These are phyloP conservation scores for Fusarium piperis DNA, from an alignment of 2,329 filamentous ascomycete species.

Conservation along the genomic window DNA sequence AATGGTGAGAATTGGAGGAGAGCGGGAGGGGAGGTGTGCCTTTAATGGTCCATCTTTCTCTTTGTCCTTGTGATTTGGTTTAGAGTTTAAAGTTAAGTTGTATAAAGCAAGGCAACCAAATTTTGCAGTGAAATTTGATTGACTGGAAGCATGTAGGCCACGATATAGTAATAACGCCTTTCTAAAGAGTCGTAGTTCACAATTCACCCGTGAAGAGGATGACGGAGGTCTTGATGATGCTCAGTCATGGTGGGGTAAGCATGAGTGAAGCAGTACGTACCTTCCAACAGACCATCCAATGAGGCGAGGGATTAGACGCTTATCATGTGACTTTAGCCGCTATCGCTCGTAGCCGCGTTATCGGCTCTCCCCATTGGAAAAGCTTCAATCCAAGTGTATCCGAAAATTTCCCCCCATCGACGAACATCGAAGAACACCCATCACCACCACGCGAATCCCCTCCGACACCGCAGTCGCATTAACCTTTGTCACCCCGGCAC, in stretches of 20 bases:
- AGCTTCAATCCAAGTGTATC: constrained; percentile 32
- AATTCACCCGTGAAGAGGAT: constrained; percentile 2
- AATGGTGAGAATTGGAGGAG: not conserved
- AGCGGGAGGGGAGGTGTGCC: not conserved
- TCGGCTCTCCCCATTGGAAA: not conserved
- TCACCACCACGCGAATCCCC: constrained; percentile 8
- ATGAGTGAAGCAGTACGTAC: not conserved
- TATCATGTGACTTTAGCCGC: constrained; percentile 41
- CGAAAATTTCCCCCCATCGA: constrained; percentile 38
- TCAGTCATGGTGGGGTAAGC: constrained; percentile 32
- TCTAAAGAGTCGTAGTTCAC: not conserved
- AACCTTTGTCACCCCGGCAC: not conserved
- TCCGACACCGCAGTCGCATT: not conserved
- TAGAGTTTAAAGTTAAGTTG: not conserved
- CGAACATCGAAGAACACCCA: constrained; percentile 10
- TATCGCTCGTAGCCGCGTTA: constrained; percentile 22
- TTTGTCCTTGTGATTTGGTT: not conserved
- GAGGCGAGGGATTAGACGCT: not conserved
- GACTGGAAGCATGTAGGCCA: not conserved
- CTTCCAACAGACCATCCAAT: not conserved
- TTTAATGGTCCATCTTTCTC: not conserved
- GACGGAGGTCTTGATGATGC: constrained; percentile 21
- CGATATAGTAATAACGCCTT: not conserved
- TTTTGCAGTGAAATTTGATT: not conserved
- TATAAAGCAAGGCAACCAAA: not conserved